phyloP scores from a whole-genome alignment of 306 rosid species.

The Aeschynomene evenia region DNA sequence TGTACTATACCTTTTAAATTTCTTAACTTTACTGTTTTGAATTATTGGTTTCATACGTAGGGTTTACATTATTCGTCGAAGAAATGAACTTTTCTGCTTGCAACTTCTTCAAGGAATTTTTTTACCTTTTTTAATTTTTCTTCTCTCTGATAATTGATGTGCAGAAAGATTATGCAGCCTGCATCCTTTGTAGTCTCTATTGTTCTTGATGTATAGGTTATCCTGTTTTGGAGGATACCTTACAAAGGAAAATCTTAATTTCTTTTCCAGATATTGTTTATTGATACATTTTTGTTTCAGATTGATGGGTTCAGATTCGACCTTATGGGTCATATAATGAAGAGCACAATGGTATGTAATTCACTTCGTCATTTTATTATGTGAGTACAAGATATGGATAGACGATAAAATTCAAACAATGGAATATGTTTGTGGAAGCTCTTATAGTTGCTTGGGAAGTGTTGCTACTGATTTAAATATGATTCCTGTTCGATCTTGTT shows the following conservation, averaged over 20 bases:
- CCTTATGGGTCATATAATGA: constrained; percentile 97
- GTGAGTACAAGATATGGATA: constrained; percentile 11
- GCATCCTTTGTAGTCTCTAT: not conserved
- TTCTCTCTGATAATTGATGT: constrained; percentile 24
- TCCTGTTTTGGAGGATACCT: constrained; percentile 12
- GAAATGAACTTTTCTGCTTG: not conserved
- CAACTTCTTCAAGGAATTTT: not conserved
- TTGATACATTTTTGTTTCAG: constrained; percentile 46
- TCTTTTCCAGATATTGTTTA: constrained; percentile 11
- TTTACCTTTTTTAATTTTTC: too few relatives aligned
- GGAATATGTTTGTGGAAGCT: constrained; percentile 1
- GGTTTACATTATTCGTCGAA: not conserved
- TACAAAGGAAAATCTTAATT: not conserved
- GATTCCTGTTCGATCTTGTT: not conserved
- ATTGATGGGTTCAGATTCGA: constrained; percentile 98
- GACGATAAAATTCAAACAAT: not conserved
- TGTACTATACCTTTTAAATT: constrained; percentile 5
- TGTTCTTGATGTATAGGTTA: constrained; percentile 6
- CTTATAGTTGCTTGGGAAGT: not conserved
- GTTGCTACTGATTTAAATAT: constrained; percentile 1
- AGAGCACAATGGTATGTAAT: constrained; percentile 80
- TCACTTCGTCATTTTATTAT: constrained; percentile 27
- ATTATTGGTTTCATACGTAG: constrained; percentile 4
- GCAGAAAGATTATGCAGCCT: constrained; percentile 13
- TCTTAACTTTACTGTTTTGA: not conserved